Conservation (phyloP, 345 rosid species). For the Ceriops zippeliana region DNA sequence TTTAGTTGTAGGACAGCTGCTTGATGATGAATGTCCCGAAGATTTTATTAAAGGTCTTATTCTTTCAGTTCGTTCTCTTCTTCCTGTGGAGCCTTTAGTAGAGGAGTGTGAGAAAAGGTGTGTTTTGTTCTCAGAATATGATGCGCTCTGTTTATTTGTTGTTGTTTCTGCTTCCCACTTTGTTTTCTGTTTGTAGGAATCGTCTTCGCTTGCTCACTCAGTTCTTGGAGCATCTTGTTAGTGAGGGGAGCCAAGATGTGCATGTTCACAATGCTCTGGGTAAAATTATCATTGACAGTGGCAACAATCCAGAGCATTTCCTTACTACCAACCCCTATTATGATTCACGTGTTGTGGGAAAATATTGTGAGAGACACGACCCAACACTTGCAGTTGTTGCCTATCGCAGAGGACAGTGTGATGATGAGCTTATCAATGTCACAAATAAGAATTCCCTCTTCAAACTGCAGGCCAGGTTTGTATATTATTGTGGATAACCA, state of each 20-base stretch:
- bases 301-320: constrained; percentile 94
- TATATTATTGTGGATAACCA: constrained; percentile 7
- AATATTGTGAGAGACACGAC: constrained; percentile 97
- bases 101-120: constrained; percentile 85
- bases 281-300: constrained; percentile 94
- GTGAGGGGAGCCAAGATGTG: constrained; percentile 97
- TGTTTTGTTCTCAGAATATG: neutral
- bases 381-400: constrained; percentile 97
- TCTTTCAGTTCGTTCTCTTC: constrained; percentile 72
- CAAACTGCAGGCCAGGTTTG: constrained; percentile 92
- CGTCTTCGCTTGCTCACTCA: constrained; percentile 97
- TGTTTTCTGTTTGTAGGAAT: constrained; percentile 47
- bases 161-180: constrained; percentile 22
- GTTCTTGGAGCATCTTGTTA: constrained; percentile 95
- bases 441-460: constrained; percentile 90
- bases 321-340: constrained; percentile 93
- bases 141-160: neutral
- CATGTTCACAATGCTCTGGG: constrained; percentile 99
- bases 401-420: constrained; percentile 92
- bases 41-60: constrained; percentile 96
- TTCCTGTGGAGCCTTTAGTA: constrained; percentile 72
- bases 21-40: constrained; percentile 96
- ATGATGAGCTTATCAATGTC: constrained; percentile 85
- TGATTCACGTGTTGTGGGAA: constrained; percentile 91
- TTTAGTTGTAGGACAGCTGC: constrained; percentile 73